Evolutionary conservation across 768 basidiomycete species (phyloP), one percentile per base, ranked within the genome.

Genomic region (Dioszegia aurantiaca): DNA sequence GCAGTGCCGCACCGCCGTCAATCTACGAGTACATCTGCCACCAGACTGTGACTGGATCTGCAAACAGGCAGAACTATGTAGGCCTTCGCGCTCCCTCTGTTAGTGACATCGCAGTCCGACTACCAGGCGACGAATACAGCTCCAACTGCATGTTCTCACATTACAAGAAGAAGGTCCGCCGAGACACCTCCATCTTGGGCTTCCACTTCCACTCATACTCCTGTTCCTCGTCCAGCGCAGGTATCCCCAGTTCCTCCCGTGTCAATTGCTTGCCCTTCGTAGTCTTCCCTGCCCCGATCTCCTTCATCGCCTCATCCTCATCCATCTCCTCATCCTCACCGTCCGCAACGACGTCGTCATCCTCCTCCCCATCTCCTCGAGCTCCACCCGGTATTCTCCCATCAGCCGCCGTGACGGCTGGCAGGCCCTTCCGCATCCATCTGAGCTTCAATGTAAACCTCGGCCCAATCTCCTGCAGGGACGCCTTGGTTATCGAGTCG

Each of bases 401-500:
- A 60, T 75, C 78, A 14, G 61, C 60, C 27, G 75, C 73, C 11
- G 72, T 82, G 26, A 92, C 89, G 4, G 87, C 86, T 1, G 92
- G 93, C 21, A 93, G 80, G 10, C 90, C 92, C 67, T 88, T 91
- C 72, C 87, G 86, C 57, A 99, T 77, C 81, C 87, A 95, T 37
- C 87, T 82, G 56, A 99, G 80, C 78, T 98, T 98, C 11, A 98
- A 81, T 0, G 95, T 98, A 73, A 99, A 95, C 30, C 94, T 85
- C 6, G 95, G 95, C 1, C 95, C 95, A 62, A 99, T 99, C 77
- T 99, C 95, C 74, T 99, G 95, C 28, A 99, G 78, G 6, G 87
- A 84, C 9, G 94, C 92, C 73, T 88, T 91, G 64, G 93, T 91
- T 2, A 87, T 81, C 1, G 89, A 91, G 47, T 88, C 85, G 78